Conservation (phyloP, 441 rosid species). For the Macaranga tanarius region DNA sequence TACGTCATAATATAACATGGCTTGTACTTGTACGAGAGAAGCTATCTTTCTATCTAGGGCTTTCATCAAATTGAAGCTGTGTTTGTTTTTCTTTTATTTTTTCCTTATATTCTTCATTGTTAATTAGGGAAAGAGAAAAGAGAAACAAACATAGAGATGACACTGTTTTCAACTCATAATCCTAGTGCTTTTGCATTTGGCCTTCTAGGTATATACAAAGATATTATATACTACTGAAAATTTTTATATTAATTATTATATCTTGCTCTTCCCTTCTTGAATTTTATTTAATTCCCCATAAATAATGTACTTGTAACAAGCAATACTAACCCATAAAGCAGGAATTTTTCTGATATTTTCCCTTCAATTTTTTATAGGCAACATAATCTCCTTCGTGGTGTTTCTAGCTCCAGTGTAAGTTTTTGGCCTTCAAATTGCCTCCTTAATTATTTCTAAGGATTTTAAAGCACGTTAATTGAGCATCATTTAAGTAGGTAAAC, state of each 20-base stretch:
- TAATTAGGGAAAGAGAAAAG: background rate
- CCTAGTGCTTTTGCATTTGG: conserved; percentile 56
- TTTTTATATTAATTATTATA: background rate
- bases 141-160: conserved; percentile 32
- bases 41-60: conserved; percentile 1
- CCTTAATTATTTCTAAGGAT: background rate
- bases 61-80: background rate
- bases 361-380: conserved; percentile 46
- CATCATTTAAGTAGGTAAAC: background rate
- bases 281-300: background rate
- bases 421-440: background rate
- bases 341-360: background rate
- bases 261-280: background rate
- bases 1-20: conserved; percentile 4
- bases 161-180: conserved; percentile 39
- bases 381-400: conserved; percentile 64
- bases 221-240: background rate
- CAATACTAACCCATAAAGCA: background rate
- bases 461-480: no score
- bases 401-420: conserved; percentile 83
- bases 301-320: background rate
- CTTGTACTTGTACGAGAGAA: background rate
- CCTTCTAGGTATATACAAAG: conserved; percentile 46
- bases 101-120: background rate
- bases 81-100: background rate